Base-by-base conservation (phyloP, 164 flowering plant species). In the Nymphaea colorata region DNA sequence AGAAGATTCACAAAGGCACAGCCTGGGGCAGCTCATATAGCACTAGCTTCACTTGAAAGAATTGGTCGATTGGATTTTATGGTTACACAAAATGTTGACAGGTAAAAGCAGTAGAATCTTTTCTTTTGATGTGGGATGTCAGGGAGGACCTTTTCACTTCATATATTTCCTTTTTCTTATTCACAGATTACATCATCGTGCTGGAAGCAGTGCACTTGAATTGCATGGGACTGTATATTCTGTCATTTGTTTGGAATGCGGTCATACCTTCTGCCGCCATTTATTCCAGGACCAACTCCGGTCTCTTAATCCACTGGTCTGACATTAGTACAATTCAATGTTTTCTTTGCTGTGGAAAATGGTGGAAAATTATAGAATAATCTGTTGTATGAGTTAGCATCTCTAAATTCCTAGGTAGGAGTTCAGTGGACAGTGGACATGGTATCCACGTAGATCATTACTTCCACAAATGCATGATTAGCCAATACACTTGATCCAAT, bases 51-150 rank as follows among this genome's bases (percentile, higher is more conserved):
- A 68, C 79, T 94, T 43, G 99, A 94, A 77, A 90, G 82, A 68
- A 84, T 79, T 51, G 85, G 91, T 17, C 82, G 85, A 65, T 76
- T 94, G 81, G 75, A 79, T 72, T 87, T 83, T 74, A 85, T 88
- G 87, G 84, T 90, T 61, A 94, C 99, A 11, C 99, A 94, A 77
- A 94, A 94, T 81, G 97, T 94, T 70, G 99, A 94, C 78, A 85
- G 98, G 98, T 88, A 70, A 69, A 42, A 16, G 43, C 18, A 41
- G 53, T 59, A 4, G 41, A 10, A 5, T 43, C 41, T 42, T 64
- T 61, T 6, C n/a, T 1, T 61, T 25, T 61, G 17, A 16, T 61
- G 5, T 5, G 8, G 63, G 6, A 61, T 16, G 5, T 16, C 63
- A 5, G 41, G 11, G n/a, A 61, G n/a, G 17, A 61, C 15, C n/a